These are phyloP conservation scores for Candida lessepsii DNA, from an alignment of 805 yeast species.

Conservation along the genomic window DNA sequence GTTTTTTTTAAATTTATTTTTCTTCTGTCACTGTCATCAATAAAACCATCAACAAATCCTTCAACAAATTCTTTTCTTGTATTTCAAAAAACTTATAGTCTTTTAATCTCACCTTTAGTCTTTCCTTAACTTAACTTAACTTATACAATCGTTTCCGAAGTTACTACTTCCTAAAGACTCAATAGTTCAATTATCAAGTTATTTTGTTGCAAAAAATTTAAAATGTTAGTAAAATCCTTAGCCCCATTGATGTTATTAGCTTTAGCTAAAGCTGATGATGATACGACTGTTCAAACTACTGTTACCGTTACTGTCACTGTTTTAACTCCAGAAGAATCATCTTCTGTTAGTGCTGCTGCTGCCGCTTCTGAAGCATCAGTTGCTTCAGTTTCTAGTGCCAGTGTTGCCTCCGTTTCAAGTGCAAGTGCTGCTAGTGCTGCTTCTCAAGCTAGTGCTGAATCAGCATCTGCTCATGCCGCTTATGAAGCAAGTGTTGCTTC, in stretches of 20 bases:
- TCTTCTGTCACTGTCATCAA: not conserved
- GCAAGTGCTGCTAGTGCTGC: conserved; percentile 13
- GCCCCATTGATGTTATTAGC: conserved; percentile 18
- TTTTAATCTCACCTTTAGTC: conserved; percentile 8
- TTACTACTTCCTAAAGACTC: not conserved
- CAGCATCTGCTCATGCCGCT: conserved; percentile 8
- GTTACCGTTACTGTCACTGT: conserved; percentile 47
- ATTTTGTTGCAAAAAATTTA: not conserved
- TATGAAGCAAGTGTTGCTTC: conserved; percentile 9
- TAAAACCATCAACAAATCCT: conserved; percentile 13
- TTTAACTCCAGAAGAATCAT: conserved; percentile 46
- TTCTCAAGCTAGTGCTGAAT: too few species aligned
- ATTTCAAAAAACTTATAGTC: conserved; percentile 4
- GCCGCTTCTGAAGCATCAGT: conserved; percentile 17
- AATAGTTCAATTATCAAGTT: too few species aligned
- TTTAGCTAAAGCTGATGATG: conserved; percentile 20
- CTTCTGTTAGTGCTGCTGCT: conserved; percentile 24
- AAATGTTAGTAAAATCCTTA: conserved; percentile 18
- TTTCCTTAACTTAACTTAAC: conserved; percentile 6
- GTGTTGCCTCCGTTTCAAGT: conserved; percentile 12
- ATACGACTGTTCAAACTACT: conserved; percentile 44
- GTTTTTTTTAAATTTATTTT: conserved; percentile 1
- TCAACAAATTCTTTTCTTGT: conserved; percentile 21
- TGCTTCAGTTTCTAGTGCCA: conserved; percentile 16
- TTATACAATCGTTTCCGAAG: conserved; percentile 3